Evolutionary conservation across 805 yeast species (phyloP), one percentile per base, ranked within the genome.

Genomic region (Saturnispora serradocipensis): DNA sequence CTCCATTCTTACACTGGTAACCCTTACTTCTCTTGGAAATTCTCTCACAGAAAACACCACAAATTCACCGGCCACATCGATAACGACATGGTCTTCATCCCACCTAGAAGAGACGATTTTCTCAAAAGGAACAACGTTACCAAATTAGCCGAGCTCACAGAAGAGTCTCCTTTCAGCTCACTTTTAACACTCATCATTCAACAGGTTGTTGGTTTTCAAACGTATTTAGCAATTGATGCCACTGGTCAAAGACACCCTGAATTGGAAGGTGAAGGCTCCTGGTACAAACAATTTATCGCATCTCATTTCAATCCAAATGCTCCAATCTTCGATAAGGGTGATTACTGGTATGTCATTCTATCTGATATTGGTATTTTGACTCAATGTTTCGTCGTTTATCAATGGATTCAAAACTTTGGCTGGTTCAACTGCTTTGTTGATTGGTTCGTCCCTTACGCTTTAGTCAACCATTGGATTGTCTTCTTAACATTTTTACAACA

Each of bases 391-490:
- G 71, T 67, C 36, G 77, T 77, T 55, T 79, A 78, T 67, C 66
- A 71, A 56, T 78, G 83, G 83, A 69, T 71, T 64, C 64, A 69
- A 59, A 58, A 61, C 43, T 74, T 68, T 57, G 82, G 83, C 30
- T 58, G 63, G 35, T 77, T 76, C 71, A 74, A 74, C 61, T 69
- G 78, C 69, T 54, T 72, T 53, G 72, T 78, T 55, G 70, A 76
- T 65, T 80, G 82, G 82, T 73, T 78, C 53, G 59, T 78, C 46
- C 85, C 85, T 53, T 80, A 77, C 74, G 58, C 73, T 45, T 75
- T 75, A 72, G 81, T 78, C 48, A 80, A 80, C 70, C 83, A 80
- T 63, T 80, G 85, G 85, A 71, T 80, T 61, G 84, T 80, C 38
- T 76, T 80, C 59, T 77, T 80, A 56, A 80, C 85, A 18, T 80